Conservation (phyloP, 179 eudicot genomes). For the Drosera spatulata region DNA sequence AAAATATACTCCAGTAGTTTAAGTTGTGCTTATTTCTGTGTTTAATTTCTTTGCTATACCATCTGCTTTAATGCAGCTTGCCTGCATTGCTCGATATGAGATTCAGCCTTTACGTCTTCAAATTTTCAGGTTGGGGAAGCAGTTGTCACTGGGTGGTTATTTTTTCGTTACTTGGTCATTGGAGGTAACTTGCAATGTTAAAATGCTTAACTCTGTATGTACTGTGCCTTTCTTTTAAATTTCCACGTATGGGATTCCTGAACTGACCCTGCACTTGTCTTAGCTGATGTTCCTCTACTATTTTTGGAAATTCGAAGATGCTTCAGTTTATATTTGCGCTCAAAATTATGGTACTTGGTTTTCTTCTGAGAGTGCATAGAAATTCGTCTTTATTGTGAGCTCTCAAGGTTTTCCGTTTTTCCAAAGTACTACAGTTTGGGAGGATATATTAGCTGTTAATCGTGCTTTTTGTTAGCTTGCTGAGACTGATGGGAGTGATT, state of each 20-base stretch:
- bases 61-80: background rate
- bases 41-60: background rate
- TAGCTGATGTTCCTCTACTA: too few relatives aligned
- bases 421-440: too few relatives aligned
- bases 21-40: background rate
- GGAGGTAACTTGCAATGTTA: conserved; percentile 59
- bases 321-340: background rate
- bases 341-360: background rate
- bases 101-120: conserved; percentile 2
- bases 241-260: too few relatives aligned
- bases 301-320: background rate
- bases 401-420: too few relatives aligned
- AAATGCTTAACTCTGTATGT: background rate
- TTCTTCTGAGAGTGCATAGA: background rate
- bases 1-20: too few relatives aligned
- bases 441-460: too few relatives aligned
- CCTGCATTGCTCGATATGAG: background rate
- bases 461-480: too few relatives aligned
- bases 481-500: too few relatives aligned
- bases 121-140: conserved; percentile 80
- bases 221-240: conserved; percentile 1
- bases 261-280: too few relatives aligned
- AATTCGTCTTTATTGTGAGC: too few relatives aligned
- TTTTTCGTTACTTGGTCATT: conserved; percentile 93
- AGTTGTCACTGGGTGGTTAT: conserved; percentile 94